Evolutionary conservation across 2,329 filamentous ascomycete genomes (phyloP).

Genomic region (Colletotrichum tofieldiae): DNA sequence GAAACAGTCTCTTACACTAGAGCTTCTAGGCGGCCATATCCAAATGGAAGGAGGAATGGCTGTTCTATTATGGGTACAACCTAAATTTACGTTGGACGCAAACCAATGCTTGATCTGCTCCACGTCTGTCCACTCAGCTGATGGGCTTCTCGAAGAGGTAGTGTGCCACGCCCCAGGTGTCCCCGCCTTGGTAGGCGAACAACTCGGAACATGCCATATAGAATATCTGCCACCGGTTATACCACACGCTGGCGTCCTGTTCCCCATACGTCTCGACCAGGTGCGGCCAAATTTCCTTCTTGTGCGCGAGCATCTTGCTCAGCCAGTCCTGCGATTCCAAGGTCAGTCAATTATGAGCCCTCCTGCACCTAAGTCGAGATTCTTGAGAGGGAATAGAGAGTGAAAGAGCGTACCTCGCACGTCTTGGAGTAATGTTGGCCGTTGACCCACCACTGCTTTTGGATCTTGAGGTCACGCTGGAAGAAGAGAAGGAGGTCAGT

Average conservation of each 20-base stretch:
- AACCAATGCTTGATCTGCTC: not conserved
- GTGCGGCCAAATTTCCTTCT: constrained; percentile 74
- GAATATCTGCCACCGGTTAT: constrained; percentile 80
- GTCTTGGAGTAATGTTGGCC: constrained; percentile 79
- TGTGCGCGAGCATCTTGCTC: constrained; percentile 71
- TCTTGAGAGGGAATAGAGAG: too few species aligned
- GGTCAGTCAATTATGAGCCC: constrained; percentile 25
- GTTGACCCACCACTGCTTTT: constrained; percentile 80
- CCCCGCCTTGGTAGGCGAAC: constrained; percentile 76
- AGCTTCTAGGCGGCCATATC: too few species aligned
- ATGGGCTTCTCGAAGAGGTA: constrained; percentile 75
- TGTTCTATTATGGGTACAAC: constrained; percentile 1
- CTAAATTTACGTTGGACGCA: not conserved
- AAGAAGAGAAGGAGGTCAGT: constrained; percentile 78
- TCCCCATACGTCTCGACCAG: constrained; percentile 77
- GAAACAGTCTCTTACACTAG: not conserved
- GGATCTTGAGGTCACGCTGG: constrained; percentile 72
- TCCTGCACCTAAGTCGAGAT: not conserved
- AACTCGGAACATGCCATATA: constrained; percentile 81
- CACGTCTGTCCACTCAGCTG: not conserved
- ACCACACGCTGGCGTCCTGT: constrained; percentile 73
- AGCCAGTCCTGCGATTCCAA: constrained; percentile 69
- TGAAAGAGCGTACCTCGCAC: constrained; percentile 69
- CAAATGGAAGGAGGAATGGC: not conserved
- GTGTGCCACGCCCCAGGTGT: constrained; percentile 79